Evolutionary conservation across 2,329 filamentous ascomycete genomes (phyloP), one percentile per base, ranked within the genome.

Genomic region (Teratosphaeria epicoccoides): DNA sequence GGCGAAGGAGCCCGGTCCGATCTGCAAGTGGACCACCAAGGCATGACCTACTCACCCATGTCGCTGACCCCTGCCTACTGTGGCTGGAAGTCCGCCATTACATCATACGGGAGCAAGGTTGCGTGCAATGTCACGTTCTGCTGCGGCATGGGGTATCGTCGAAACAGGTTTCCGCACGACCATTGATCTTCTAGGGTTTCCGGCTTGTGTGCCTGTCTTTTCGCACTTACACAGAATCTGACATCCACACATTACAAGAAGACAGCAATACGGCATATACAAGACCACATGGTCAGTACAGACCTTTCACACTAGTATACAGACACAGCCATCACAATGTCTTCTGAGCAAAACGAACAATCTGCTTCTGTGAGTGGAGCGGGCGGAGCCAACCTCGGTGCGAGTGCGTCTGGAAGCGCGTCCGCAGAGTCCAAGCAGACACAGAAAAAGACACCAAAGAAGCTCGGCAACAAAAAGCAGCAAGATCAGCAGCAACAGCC

Each of bases 381-480:
- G 49, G 66, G 61, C 45, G 60, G 57, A 49, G 49, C 58, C 24
- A 63, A 58, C 50, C 55, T 57, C 51, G 58, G 58, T 50, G 63
- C 62, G 47, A 62, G 60, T 45, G 63, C 62, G n/a, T 59, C 59
- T 46, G 63, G 61, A 24, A 57, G 53, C 43, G 59, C 61, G 49
- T 59, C 57, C 60, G 55, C 61, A 55, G 60, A 57, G 68, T 43
- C 55, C 26, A 71, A 68, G 71, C 70, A 69, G 68, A 62, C 53
- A 49, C 47, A 58, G 60, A 75, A 73, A 64, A 72, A 71, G 61
- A 70, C 71, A 53, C 73, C 73, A 33, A 73, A 75, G 66, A 76
- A 76, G 68, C 64, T 76, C 58, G 71, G 72, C 61, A 63, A 63
- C 56, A 74, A 74, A 66, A 63, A 66, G 49, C 51, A 52, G 24